A percentile compares a stretch with the other conserved stretches of the same genome.
phyloP scores from a whole-genome alignment of 805 yeast genomes.

The Candida coleopterorum region DNA sequence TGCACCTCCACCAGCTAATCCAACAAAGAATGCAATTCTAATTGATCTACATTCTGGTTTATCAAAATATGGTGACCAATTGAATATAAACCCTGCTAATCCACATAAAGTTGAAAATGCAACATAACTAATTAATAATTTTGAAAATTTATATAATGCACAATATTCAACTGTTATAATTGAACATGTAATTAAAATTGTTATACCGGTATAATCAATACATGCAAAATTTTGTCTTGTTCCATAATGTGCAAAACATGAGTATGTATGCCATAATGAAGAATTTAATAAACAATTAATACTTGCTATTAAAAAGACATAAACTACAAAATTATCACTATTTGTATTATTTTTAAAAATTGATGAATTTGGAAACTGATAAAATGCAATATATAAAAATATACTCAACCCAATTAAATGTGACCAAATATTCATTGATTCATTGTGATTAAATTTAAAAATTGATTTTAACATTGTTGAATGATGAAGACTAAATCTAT shows the following conservation, averaged over 20 bases:
- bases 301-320: constrained; percentile 66
- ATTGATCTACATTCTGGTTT: constrained; percentile 77
- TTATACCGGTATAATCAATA: constrained; percentile 92
- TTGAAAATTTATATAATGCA: constrained; percentile 61
- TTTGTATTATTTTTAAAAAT: constrained; percentile 43
- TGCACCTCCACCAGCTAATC: constrained; percentile 72
- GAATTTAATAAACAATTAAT: constrained; percentile 75
- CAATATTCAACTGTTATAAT: constrained; percentile 83
- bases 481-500: constrained; percentile 72
- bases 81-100: constrained; percentile 63
- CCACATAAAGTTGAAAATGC: constrained; percentile 64
- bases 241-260: constrained; percentile 61
- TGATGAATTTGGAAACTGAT: constrained; percentile 60
- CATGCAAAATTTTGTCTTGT: constrained; percentile 80
- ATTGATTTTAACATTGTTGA: constrained; percentile 55
- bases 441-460: constrained; percentile 67
- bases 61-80: constrained; percentile 93
- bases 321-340: constrained; percentile 46
- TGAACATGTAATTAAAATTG: constrained; percentile 83
- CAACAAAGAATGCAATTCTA: constrained; percentile 74
- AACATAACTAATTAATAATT: constrained; percentile 45
- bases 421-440: constrained; percentile 90
- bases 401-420: constrained; percentile 69
- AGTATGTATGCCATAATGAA: constrained; percentile 87
- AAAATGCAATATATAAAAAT: constrained; percentile 50